A percentile compares a stretch with the other conserved stretches of the same genome.
Evolutionary conservation across 148 eudicot species (phyloP).

Genomic region (Rhododendron griersonianum): DNA sequence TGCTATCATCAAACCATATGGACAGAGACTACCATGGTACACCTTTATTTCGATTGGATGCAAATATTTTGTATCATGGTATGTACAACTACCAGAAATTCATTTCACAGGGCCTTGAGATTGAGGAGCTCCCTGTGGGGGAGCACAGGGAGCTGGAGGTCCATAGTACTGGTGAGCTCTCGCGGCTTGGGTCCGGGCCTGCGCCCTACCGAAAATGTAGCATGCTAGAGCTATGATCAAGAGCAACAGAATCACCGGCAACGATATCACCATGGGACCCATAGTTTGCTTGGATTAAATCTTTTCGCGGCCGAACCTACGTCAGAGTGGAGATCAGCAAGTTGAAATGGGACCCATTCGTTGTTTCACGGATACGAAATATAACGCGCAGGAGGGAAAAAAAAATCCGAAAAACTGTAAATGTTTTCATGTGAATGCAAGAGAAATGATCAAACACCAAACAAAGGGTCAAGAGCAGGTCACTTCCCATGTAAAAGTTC

Average conservation of each 20-base stretch:
- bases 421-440: background rate
- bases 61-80: background rate
- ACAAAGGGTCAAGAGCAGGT: background rate
- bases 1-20: background rate
- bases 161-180: constrained; percentile 30
- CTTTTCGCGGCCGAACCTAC: background rate
- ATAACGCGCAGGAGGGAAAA: background rate
- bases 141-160: constrained; percentile 40
- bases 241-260: constrained; percentile 41
- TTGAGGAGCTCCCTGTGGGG: constrained; percentile 25
- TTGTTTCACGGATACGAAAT: background rate
- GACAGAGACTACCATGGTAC: background rate
- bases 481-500: background rate
- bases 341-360: background rate
- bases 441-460: background rate
- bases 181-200: constrained; percentile 26
- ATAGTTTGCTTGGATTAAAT: constrained; percentile 14
- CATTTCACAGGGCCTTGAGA: constrained; percentile 11
- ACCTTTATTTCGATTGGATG: background rate
- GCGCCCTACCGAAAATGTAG: constrained; percentile 45
- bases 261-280: constrained; percentile 42
- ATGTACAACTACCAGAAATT: background rate
- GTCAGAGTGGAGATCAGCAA: background rate
- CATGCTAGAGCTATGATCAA: constrained; percentile 46
- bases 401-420: background rate